Base-by-base conservation (phyloP, 2,329 filamentous ascomycete genomes). In the Hymenoscyphus repandus region DNA sequence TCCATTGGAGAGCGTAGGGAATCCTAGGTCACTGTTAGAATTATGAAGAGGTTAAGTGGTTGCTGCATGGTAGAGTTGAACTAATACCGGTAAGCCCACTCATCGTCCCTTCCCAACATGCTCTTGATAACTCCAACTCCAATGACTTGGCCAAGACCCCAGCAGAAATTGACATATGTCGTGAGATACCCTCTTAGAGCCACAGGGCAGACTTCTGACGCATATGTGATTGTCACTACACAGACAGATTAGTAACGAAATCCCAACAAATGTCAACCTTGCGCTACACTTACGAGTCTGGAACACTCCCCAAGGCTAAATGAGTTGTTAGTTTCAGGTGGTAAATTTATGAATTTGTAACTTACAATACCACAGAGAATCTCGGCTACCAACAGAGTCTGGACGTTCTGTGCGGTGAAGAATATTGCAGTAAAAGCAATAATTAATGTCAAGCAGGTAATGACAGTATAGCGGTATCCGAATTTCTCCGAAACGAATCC, bases 151-250 rank as follows among this genome's bases (percentile, higher is more conserved):
- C 75, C 74, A 3, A 77, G 53, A 39, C 63, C 77, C 76, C 77
- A 80, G 68, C 77, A 79, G 61, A 78, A 73, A 61, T 78, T 78
- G 53, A 77, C 73, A 50, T 78, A 80, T 0, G 76, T 78, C 0
- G 76, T 79, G 34, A 79, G 66, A 55, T 79, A 79, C 12, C 74
- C 76, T 50, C 77, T 71, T 3, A 80, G 65, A 38, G 75, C 75
- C n/a, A 79, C 73, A 3, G 77, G 77, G 52, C 76, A 79, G 33
- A 80, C 76, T 62, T 80, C 77, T 30, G 73, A 74, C 7, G 67
- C 67, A 45, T 68, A 68, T 11, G 66, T 63, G 36, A 64, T 64
- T 9, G 65, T 67, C 5, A 67, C 57, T 60, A 40, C 3, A 48
- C 22, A 51, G 42, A 27, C 22, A 27, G 3, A 20, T 49, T 12